phyloP scores from a whole-genome alignment of 2,329 filamentous ascomycete species.

The Talaromyces albobiverticillius region DNA sequence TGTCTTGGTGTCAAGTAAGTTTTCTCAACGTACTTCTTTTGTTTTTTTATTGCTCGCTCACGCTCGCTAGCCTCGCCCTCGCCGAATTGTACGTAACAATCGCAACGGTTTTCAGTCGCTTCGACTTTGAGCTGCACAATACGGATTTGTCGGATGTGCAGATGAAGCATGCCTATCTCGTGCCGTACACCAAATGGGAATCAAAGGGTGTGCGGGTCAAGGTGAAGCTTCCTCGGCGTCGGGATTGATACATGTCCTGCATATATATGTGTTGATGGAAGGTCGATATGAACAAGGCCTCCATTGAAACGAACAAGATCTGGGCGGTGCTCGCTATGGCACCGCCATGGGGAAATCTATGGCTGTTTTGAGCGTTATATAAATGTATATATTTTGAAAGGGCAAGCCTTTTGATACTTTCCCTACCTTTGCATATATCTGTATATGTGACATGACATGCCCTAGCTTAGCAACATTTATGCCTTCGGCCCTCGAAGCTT shows the following conservation, averaged over 20 bases:
- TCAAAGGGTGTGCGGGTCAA: constrained; percentile 8
- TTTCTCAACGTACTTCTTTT: background rate
- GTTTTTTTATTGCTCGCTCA: background rate
- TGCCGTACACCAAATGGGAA: constrained; percentile 7
- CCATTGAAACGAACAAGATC: too few species aligned
- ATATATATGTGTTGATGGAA: background rate
- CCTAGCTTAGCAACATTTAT: too few species aligned
- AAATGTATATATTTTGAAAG: too few species aligned
- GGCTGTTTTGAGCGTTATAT: too few species aligned
- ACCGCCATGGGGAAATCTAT: too few species aligned
- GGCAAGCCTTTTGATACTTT: too few species aligned
- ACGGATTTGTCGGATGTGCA: constrained; percentile 20
- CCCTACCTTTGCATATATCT: too few species aligned
- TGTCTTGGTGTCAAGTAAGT: constrained; percentile 45
- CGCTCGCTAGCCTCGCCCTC: constrained; percentile 27
- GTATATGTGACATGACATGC: too few species aligned
- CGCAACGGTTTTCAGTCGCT: constrained; percentile 27
- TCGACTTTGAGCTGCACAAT: constrained; percentile 30
- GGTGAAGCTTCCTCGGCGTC: background rate
- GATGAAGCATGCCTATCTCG: constrained; percentile 10
- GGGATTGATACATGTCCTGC: background rate
- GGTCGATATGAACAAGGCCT: too few species aligned
- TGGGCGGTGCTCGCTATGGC: too few species aligned
- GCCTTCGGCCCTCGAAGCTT: too few species aligned
- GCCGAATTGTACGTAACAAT: constrained; percentile 32